Conservation (phyloP, 2,329 filamentous ascomycete species). For the Epichloe brachyelytri region DNA sequence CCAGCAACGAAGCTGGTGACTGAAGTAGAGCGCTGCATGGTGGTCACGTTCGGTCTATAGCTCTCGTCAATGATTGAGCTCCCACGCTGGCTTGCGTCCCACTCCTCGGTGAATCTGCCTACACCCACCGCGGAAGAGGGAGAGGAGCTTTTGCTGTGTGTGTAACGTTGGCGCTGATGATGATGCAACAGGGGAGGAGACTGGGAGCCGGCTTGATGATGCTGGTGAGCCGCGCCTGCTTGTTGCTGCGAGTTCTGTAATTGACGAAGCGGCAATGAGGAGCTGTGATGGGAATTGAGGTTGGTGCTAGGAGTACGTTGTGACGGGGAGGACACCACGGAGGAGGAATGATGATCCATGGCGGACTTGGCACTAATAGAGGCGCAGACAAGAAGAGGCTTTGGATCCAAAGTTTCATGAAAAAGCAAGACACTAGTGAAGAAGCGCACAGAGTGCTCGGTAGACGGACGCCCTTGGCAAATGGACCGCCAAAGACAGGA, state of each 20-base stretch:
- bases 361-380: constrained; percentile 14
- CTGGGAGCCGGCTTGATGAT: constrained; percentile 3
- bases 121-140: background rate
- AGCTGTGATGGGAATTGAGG: constrained; percentile 4
- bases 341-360: constrained; percentile 17
- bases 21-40: constrained; percentile 50
- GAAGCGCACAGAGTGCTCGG: background rate
- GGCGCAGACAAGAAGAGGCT: background rate
- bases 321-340: constrained; percentile 9
- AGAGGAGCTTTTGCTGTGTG: background rate
- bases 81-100: constrained; percentile 55
- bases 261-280: constrained; percentile 2
- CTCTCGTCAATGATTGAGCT: constrained; percentile 47
- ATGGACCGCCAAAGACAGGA: background rate
- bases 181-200: constrained; percentile 10
- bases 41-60: constrained; percentile 11
- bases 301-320: constrained; percentile 9
- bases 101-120: constrained; percentile 56
- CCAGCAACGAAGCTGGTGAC: constrained; percentile 39
- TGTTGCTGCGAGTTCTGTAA: constrained; percentile 7
- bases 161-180: constrained; percentile 10
- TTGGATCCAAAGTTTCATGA: background rate
- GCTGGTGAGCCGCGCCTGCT: constrained; percentile 6
- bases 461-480: background rate
- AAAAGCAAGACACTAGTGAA: background rate